phyloP scores from a whole-genome alignment of 2,329 filamentous ascomycete species.

The Aspergillus tamarii region DNA sequence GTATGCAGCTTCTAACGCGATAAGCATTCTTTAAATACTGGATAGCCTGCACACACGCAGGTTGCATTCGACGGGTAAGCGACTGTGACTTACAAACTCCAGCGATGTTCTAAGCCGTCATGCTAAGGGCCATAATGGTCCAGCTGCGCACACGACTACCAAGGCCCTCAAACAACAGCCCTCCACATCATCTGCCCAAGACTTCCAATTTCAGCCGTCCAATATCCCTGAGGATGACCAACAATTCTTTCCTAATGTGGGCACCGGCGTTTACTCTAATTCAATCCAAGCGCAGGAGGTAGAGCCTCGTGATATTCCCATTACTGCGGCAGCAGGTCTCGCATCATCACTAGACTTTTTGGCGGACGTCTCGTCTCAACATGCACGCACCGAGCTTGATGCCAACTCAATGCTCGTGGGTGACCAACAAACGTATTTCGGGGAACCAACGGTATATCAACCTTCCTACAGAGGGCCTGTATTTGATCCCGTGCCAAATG shows the following conservation, averaged over 20 bases:
- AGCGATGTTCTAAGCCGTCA: conserved; percentile 57
- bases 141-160: conserved; percentile 16
- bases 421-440: conserved; percentile 35
- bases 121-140: conserved; percentile 52
- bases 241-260: conserved; percentile 20
- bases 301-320: conserved; percentile 30
- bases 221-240: conserved; percentile 19
- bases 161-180: conserved; percentile 36
- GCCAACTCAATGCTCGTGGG: conserved; percentile 32
- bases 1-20: conserved; percentile 32
- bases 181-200: conserved; percentile 29
- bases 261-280: conserved; percentile 19
- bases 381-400: conserved; percentile 34
- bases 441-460: conserved; percentile 27
- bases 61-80: not conserved
- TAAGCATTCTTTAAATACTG: conserved; percentile 3
- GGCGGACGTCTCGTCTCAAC: conserved; percentile 39
- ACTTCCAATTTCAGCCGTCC: conserved; percentile 31
- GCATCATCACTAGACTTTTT: conserved; percentile 46
- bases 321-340: conserved; percentile 33
- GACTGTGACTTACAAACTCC: conserved; percentile 19
- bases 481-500: conserved; percentile 33
- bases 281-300: conserved; percentile 18
- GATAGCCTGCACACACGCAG: not conserved
- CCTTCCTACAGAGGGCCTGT: conserved; percentile 24